Base-by-base conservation (phyloP, 306 rosid species). In the Rubus idaeus region DNA sequence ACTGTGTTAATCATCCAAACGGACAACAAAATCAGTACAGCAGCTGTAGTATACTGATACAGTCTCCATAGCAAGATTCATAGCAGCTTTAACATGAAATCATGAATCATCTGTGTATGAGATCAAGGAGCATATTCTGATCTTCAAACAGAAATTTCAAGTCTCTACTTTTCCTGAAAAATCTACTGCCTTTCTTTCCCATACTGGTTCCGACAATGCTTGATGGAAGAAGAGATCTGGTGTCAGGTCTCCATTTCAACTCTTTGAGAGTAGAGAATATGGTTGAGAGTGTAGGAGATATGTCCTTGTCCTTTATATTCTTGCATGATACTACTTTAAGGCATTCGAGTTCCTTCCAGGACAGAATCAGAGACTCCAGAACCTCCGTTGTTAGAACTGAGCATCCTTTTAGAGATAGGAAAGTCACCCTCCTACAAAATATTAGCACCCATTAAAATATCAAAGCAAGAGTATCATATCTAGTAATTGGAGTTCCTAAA, bases 201-300 rank as follows among this genome's bases (percentile, higher is more conserved):
- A 91, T 82, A 88, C 70, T 72, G 41, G 84, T 75, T 30, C 89
- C 93, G n/a, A 49, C 71, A 47, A 87, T 83, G 78, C 84, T 84
- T 17, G 93, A 85, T 18, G 84, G 78, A 61, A 88, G 91, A 78
- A 81, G 93, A 64, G 88, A 85, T 76, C 82, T 88, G 51, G 86
- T 82, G 70, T 93, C 91, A 8, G 97, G 96, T 40, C 93, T 83
- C 98, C 98, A 93, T 85, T 78, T 86, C 90, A 93, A 83, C 83
- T 93, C 97, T 84, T 79, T 89, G 26, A 93, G 91, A 23, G 73
- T 80, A 35, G 91, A 81, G 71, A 93, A 91, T 18, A 90, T 67
- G 74, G 84, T 75, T 37, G 96, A 88, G 6, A 91, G 88, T 8
- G 87, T 78, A 18, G 96, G 92, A 76, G 96, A 84, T 75, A 91